Evolutionary conservation across 495 filamentous ascomycete species (phyloP).

Genomic region (Neurospora terricola): DNA sequence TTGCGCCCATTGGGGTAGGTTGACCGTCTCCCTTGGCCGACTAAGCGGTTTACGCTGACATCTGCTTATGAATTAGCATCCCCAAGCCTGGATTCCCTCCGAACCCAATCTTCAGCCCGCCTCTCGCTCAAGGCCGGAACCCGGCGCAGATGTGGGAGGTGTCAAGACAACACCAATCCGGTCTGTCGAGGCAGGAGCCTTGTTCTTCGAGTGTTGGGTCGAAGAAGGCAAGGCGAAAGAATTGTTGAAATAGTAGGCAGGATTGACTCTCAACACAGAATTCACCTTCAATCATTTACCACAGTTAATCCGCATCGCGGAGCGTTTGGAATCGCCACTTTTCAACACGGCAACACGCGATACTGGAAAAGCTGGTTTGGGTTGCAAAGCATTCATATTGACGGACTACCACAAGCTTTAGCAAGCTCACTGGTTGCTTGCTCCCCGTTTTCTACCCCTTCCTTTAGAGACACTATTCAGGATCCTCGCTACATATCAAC

Average conservation of each 20-base stretch:
- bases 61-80: slow-evolving; percentile 31
- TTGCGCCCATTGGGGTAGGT: slow-evolving; percentile 62
- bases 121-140: slow-evolving; percentile 22
- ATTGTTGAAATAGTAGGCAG: neutral
- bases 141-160: slow-evolving; percentile 34
- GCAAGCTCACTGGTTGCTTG: neutral
- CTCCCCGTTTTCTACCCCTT: neutral
- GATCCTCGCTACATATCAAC: neutral
- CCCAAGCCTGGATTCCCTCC: slow-evolving; percentile 58
- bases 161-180: slow-evolving; percentile 44
- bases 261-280: neutral
- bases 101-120: slow-evolving; percentile 37
- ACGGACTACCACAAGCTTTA: neutral
- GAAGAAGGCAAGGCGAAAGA: slow-evolving; percentile 42
- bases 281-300: neutral
- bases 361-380: neutral
- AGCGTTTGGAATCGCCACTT: neutral
- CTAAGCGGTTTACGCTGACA: neutral
- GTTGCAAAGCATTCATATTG: neutral
- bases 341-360: neutral
- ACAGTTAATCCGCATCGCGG: neutral
- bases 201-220: slow-evolving; percentile 60
- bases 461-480: neutral
- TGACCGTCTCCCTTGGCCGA: neutral
- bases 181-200: slow-evolving; percentile 50